Evolutionary conservation across 805 yeast genomes (phyloP), one percentile per base, ranked within the genome.

Genomic region (Metschnikowia santaceciliae): DNA sequence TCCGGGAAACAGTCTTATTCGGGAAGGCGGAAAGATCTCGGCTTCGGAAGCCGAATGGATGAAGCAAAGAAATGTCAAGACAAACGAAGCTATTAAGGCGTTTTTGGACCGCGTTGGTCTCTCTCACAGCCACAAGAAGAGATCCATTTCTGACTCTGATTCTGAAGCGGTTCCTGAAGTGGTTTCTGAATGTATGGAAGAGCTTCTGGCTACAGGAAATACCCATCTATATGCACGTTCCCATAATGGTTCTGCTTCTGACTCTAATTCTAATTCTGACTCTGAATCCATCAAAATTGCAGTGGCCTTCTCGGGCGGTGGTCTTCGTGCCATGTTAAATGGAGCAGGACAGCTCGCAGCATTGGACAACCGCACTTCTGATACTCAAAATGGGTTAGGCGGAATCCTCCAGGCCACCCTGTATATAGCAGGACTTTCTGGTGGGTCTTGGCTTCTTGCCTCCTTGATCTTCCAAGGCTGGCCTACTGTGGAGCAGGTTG

Each of bases 371-470:
- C 49, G 61, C 3, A 50, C 58, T 11, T 19, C 41, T 7, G 42
- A 35, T 13, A 57, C 57, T n/a, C 72, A 75, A 4, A 63, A 69
- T 35, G 56, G 87, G 13, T 65, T 89, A 39, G 91, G 92, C 33
- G 95, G 96, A 4, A 67, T 90, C 22, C 68, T 89, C 35, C 90
- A 86, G 60, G 70, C 86, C 5, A 63, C 89, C 1, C 79, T 87
- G 11, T 90, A 90, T 62, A 66, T 90, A 4, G 70, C 88, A 4
- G 96, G 92, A 7, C 76, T 89, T 35, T 84, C 91, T 14, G 96
- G 96, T 32, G 96, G 96, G 26, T 78, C 87, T 13, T 89, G 96
- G 96, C 71, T 88, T 45, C 73, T 88, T 26, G 85, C 88, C 1
- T 78, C 91, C 8, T 66, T 89, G 32, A 81, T 79, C 0, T 72